Base-by-base conservation (phyloP, 2,329 filamentous ascomycete species). In the Fusarium kyushuense region DNA sequence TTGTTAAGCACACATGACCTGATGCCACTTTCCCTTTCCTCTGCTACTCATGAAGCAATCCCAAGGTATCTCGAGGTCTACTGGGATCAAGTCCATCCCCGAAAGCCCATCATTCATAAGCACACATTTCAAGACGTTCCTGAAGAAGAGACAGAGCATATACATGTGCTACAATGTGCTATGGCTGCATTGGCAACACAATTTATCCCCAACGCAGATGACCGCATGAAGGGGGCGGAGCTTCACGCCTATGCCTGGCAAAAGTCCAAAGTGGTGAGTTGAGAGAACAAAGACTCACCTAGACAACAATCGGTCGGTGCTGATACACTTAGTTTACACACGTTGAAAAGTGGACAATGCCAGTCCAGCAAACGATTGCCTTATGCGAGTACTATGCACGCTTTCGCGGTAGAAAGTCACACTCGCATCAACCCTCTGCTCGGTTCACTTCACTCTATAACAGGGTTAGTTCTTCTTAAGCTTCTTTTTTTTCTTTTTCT, bases 121-220 rank as follows among this genome's bases (percentile, higher is more conserved):
- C 74, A 77, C 23, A 81, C 80, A 16, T 81, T 84, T 40, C 81
- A 84, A 57, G 77, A 76, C 27, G 75, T 76, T 19, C 63, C 72
- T 8, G 69, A 68, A 13, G 65, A 54, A 27, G 59, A 63, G 10
- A 75, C 76, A 6, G 81, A 83, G 54, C 75, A 78, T 29, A 35
- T 75, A 9, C 81, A 84, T 54, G 76, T 84, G 41, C 76, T 87
- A 45, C 80, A 77, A 16, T 86, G 81, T 63, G 84, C 85, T 61
- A 87, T 88, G 85, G 86, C 85, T 23, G 85, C 86, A n/a, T 74
- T 87, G 30, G 86, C 83, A 45, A 83, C 84, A 23, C 85, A 87
- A 69, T 83, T 81, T 62, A 76, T 86, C 54, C 75, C 79, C 48
- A 77, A 79, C 71, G 80, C 79, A 73, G 83, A 85, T 49, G 82